These are phyloP conservation scores for Didymella pomorum DNA, from an alignment of 2,329 filamentous ascomycete genomes.

Conservation along the genomic window DNA sequence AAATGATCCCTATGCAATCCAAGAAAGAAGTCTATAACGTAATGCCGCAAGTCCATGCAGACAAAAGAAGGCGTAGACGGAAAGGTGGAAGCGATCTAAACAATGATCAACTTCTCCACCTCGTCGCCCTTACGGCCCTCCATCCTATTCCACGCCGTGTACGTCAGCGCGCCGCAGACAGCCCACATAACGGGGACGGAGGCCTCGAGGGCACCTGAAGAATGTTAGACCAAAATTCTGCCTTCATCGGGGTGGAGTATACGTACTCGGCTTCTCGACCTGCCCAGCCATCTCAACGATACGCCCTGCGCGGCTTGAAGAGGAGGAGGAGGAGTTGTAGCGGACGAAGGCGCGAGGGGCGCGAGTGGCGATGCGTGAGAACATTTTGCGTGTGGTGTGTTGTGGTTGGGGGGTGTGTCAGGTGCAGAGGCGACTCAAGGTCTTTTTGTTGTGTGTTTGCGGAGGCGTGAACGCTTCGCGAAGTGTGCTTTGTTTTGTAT, in stretches of 20 bases:
- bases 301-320: constrained; percentile 31
- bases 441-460: not conserved
- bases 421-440: not conserved
- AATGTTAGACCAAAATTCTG: not conserved
- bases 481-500: not conserved
- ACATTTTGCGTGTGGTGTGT: constrained; percentile 19
- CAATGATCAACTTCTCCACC: constrained; percentile 43
- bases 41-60: not conserved
- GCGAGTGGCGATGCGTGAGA: constrained; percentile 36
- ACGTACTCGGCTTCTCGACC: constrained; percentile 43
- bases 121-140: constrained; percentile 35
- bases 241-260: too few species aligned
- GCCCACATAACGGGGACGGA: constrained; percentile 46
- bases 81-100: constrained; percentile 14
- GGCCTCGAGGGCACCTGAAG: constrained; percentile 36
- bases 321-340: constrained; percentile 43
- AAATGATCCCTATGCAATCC: not conserved
- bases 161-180: constrained; percentile 37
- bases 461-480: not conserved
- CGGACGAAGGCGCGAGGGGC: constrained; percentile 33
- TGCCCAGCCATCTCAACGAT: constrained; percentile 43
- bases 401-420: not conserved
- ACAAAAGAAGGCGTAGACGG: too few species aligned
- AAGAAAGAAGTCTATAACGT: constrained; percentile 2
- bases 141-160: constrained; percentile 42